Base-by-base conservation (phyloP, 148 eudicot species). In the Simmondsia chinensis region DNA sequence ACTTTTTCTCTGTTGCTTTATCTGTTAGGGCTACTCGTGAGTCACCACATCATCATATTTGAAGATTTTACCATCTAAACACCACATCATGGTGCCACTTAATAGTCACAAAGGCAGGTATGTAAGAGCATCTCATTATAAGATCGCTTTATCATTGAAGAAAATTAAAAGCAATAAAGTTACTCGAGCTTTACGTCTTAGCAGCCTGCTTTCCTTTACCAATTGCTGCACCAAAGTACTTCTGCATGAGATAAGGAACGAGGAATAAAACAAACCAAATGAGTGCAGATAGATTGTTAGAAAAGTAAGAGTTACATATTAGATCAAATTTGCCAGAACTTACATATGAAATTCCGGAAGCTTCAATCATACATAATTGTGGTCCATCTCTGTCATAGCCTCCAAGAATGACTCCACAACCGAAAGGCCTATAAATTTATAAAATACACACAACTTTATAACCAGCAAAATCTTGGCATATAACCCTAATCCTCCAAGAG, bases 131-230 rank as follows among this genome's bases (percentile, higher is more conserved):
- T n/a, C n/a, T n/a, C n/a, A n/a, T n/a, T n/a, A n/a, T n/a, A n/a
- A n/a, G n/a, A n/a, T n/a, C n/a, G n/a, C n/a, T n/a, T n/a, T n/a
- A n/a, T n/a, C n/a, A n/a, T n/a, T n/a, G n/a, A n/a, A 29, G 6
- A n/a, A 38, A 28, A 18, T 29, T 20, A 4, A 15, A 28, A 20
- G 24, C 15, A 19, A 33, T 12, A 40, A 20, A 31, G 13, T 16
- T 18, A 20, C 4, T 25, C 3, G n/a, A n/a, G n/a, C n/a, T 88
- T 82, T 74, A 91, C 97, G 97, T 91, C 58, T 91, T 91, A 35
- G 95, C 97, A 60, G 97, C 97, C 63, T 85, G 97, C 64, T 79
- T 91, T 15, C 97, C 97, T 62, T 91, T 91, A 18, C 97, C 97
- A 55, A 91, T 85, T 1, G 97, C 88, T 60, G 97, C 94, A 34